These are phyloP conservation scores for Pleurotus platypus DNA, from an alignment of 768 basidiomycete genomes.

Conservation along the genomic window DNA sequence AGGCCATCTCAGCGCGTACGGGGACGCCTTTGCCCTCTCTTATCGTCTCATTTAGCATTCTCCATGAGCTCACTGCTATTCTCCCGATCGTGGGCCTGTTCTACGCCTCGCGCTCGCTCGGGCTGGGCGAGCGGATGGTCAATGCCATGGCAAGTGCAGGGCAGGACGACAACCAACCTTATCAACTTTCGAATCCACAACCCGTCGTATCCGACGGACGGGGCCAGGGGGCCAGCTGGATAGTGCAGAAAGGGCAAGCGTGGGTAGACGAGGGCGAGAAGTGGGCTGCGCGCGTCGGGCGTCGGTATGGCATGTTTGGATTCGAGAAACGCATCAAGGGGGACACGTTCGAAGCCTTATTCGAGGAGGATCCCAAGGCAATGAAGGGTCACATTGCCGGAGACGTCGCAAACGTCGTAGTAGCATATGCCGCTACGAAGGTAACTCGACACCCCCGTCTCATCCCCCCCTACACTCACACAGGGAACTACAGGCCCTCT, in stretches of 20 bases:
- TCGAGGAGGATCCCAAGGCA: conserved; percentile 17
- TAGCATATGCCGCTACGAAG: conserved; percentile 81
- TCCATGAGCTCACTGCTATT: conserved; percentile 85
- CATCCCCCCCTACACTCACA: neutral
- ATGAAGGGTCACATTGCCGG: conserved; percentile 50
- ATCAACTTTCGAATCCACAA: neutral
- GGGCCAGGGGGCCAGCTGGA: conserved; percentile 28
- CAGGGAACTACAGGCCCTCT: conserved; percentile 48
- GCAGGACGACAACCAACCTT: conserved; percentile 1
- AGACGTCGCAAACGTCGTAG: conserved; percentile 77
- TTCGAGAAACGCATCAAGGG: conserved; percentile 50
- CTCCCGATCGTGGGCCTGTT: conserved; percentile 74
- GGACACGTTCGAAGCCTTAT: neutral
- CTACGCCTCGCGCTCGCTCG: conserved; percentile 61
- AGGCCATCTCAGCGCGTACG: conserved; percentile 61
- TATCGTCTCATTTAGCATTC: conserved; percentile 69
- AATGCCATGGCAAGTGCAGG: conserved; percentile 23
- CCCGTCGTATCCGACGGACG: conserved; percentile 5
- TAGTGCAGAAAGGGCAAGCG: conserved; percentile 35
- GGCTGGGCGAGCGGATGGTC: conserved; percentile 67
- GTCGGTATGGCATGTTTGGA: conserved; percentile 79
- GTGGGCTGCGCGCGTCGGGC: conserved; percentile 69
- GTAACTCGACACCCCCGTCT: conserved; percentile 29
- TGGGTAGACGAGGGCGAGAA: conserved; percentile 81
- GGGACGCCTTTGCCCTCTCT: conserved; percentile 77